Evolutionary conservation across 2,329 filamentous ascomycete genomes (phyloP).

Genomic region (Raffaelea deltoideospora): DNA sequence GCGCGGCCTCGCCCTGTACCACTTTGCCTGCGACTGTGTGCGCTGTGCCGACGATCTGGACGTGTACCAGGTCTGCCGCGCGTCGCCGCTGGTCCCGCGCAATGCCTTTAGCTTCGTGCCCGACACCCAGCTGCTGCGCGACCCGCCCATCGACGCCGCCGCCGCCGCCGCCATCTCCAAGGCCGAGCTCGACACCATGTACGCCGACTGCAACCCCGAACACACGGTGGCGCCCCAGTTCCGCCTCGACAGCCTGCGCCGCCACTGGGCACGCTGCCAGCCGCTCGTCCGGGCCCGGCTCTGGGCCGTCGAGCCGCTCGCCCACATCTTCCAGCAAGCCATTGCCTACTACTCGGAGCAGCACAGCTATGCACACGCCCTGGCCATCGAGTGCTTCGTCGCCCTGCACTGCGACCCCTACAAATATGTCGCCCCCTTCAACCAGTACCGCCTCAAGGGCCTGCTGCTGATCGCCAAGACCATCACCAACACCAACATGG

Average conservation of each 20-base stretch:
- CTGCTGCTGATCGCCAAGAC: conserved; percentile 36
- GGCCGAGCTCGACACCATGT: conserved; percentile 16
- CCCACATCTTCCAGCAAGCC: conserved; percentile 26
- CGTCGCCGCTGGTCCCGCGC: conserved; percentile 23
- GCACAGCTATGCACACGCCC: conserved; percentile 24
- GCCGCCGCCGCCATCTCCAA: conserved; percentile 8
- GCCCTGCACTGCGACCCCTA: conserved; percentile 33
- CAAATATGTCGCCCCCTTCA: conserved; percentile 33
- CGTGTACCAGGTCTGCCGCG: conserved; percentile 34
- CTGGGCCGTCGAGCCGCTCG: conserved; percentile 35
- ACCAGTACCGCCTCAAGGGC: conserved; percentile 32
- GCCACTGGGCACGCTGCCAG: conserved; percentile 22
- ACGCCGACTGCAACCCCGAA: conserved; percentile 13
- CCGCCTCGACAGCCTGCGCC: conserved; percentile 14
- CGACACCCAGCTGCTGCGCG: conserved; percentile 18
- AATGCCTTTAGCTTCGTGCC: conserved; percentile 30
- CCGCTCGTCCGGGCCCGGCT: conserved; percentile 21
- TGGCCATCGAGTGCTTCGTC: conserved; percentile 32
- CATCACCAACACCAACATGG: conserved; percentile 31
- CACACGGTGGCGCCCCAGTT: conserved; percentile 4
- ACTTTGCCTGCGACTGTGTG: conserved; percentile 34
- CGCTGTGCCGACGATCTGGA: conserved; percentile 36
- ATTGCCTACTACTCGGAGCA: conserved; percentile 28
- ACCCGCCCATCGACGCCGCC: conserved; percentile 16
- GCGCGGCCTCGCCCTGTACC: conserved; percentile 29